Base-by-base conservation (phyloP, 2,329 filamentous ascomycete genomes). In the Podosphaera leucotricha region DNA sequence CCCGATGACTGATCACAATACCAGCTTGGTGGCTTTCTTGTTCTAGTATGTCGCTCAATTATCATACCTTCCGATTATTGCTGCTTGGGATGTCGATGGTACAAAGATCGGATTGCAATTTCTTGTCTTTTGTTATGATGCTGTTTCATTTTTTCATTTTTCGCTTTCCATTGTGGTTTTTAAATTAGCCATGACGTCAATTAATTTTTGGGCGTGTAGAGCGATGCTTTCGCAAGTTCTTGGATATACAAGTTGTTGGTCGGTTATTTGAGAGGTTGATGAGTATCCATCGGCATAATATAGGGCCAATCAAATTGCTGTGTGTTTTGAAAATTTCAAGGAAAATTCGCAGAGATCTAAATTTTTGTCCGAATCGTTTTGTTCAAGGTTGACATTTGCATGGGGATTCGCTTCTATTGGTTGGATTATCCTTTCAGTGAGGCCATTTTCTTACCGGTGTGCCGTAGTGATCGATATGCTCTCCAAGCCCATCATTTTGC, bases 341-440 rank as follows among this genome's bases (percentile, higher is more conserved):
- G 15, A 30, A 33, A 42, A 42, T 42, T 42, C 40, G 33, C 16
- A 33, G 2, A 42, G n/a, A 20, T 42, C 40, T 33, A 42, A 19
- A 33, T 19, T 7, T 22, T 44, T 15, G 13, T 46, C 46, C 44
- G 37, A 47, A 15, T 49, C 42, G 20, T 49, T 37, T 38, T 49
- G 13, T 18, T 44, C 15, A 28, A 47, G 36, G n/a, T 48, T 48
- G 3, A 47, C 36, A 39, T 48, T 45, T 15, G 19, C 37, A 8
- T 26, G 2, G 11, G 47, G n/a, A 13, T 45, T 47, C 2, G 20
- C 2, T 26, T 48, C 24, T 13, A 48, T 13, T 15, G 26, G 41
- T 16, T 47, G 18, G 26, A 44, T 48, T 21, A 42, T 20, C n/a
- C 38, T 18, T 42, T 45, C 38, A 1, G 38, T 11, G 6, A 40